phyloP scores from a whole-genome alignment of 345 rosid genomes.

The Salix caprea region DNA sequence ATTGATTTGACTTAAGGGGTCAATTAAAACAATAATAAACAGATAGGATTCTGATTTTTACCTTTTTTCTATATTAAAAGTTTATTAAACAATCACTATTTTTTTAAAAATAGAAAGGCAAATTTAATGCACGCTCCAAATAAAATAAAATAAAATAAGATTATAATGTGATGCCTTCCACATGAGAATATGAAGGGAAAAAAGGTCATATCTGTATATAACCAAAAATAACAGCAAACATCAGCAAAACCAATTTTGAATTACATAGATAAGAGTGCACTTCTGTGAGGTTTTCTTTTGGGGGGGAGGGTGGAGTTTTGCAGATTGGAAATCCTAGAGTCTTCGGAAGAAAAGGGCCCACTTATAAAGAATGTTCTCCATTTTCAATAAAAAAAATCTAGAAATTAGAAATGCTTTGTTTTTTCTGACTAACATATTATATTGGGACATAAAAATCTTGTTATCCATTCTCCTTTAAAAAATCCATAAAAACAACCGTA shows the following conservation, averaged over 20 bases:
- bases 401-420: background rate
- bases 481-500: background rate
- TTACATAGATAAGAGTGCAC: background rate
- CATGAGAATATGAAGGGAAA: background rate
- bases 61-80: background rate
- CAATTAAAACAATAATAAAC: background rate
- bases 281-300: background rate
- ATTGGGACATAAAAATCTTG: background rate
- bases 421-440: background rate
- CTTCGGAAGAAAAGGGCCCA: background rate
- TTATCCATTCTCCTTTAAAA: background rate
- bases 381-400: too few species aligned
- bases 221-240: background rate
- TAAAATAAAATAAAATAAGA: background rate
- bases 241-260: background rate
- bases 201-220: background rate
- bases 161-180: background rate
- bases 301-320: too few species aligned
- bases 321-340: background rate
- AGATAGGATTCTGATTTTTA: background rate
- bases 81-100: background rate
- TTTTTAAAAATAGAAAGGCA: background rate
- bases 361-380: background rate
- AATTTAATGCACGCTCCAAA: background rate
- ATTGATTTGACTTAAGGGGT: background rate